Evolutionary conservation across 768 basidiomycete genomes (phyloP), one percentile per base, ranked within the genome.

Genomic region (Panus rudis): DNA sequence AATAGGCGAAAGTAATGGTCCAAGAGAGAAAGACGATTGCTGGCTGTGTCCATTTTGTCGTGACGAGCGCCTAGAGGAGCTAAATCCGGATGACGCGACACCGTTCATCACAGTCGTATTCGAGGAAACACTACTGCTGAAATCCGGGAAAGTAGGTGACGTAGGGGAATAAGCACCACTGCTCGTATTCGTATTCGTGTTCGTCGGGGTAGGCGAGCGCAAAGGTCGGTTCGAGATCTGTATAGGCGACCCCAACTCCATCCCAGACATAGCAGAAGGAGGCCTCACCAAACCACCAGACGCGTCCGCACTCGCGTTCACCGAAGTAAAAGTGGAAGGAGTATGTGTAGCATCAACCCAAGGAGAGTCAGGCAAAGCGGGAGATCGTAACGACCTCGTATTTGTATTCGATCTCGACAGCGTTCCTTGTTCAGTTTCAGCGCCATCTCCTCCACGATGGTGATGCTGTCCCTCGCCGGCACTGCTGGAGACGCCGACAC

Each of bases 171-270:
- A 76, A 37, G 73, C 62, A 14, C 61, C 52, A 46, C 57, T 64
- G n/a, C n/a, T n/a, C n/a, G n/a, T n/a, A n/a, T n/a, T n/a, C n/a
- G n/a, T n/a, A n/a, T n/a, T n/a, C n/a, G n/a, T n/a, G 58, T 81
- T 78, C 3, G 82, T 87, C 7, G 84, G 85, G 0, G 84, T 87
- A 25, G 75, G 70, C 8, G 84, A 83, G 40, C 83, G 71, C 42
- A 72, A 48, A 22, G 62, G 53, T 44, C 69, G 63, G 52, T 54
- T 72, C 28, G 67, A 53, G 39, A 62, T 55, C 25, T 67, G 62
- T 11, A 65, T 42, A 6, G 77, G 69, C 7, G 77, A 73, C 4
- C 70, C 69, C 25, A 73, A 52, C 24, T 82, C 77, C 30, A 67
- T 52, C 11, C 68, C 66, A n/a, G 75, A 73, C 50, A 76, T 67